Percentiles rank a stretch among this genome's conserved stretches.
Evolutionary conservation across 176 grass and related monocot species (phyloP).

Genomic region (Triticum aestivum): IWGSC_CS_RefSeq_v2.1 NC_057804.1:369273111-369273610

Average conservation of each 20-base stretch:
- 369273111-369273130: background rate
- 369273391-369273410: background rate
- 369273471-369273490: conserved; percentile 95
- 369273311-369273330: background rate
- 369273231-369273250: background rate
- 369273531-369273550: conserved; percentile 85
- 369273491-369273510: conserved; percentile 89
- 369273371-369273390: background rate
- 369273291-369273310: background rate
- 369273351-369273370: conserved; percentile 9
- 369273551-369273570: conserved; percentile 89
- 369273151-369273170: background rate
- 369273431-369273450: conserved; percentile 47
- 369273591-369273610: conserved; percentile 97
- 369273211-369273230: conserved; percentile 8
- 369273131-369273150: background rate
- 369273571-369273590: conserved; percentile 84
- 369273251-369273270: conserved; percentile 4
- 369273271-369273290: background rate
- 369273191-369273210: background rate
- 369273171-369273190: background rate
- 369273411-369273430: background rate
- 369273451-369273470: conserved; percentile 90
- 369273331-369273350: background rate
- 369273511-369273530: conserved; percentile 58